Evolutionary conservation across 768 basidiomycete genomes (phyloP).

Genomic region (Mycena metata): DNA sequence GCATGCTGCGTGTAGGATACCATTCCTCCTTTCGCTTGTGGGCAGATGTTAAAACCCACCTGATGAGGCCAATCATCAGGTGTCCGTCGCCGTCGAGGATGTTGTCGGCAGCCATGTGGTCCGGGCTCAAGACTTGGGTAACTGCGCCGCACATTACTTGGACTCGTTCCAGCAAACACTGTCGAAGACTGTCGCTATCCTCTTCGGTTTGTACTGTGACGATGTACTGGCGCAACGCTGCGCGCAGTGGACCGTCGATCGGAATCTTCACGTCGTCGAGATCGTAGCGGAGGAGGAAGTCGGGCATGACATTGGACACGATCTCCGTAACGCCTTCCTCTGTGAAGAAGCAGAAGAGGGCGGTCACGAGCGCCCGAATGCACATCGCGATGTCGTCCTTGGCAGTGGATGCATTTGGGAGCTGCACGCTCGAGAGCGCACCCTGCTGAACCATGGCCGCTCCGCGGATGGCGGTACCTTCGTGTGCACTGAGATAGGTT

Average conservation of each 20-base stretch:
- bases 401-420: conserved; percentile 5
- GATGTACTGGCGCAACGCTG: conserved; percentile 8
- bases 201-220: conserved; percentile 9
- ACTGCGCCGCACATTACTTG: conserved; percentile 7
- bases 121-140: conserved; percentile 7
- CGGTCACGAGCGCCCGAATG: conserved; percentile 5
- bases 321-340: conserved; percentile 5
- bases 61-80: conserved; percentile 5
- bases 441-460: conserved; percentile 8
- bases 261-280: conserved; percentile 5
- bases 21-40: conserved; percentile 8
- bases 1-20: conserved; percentile 8
- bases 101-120: conserved; percentile 3
- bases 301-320: conserved; percentile 8
- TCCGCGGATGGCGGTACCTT: conserved; percentile 6
- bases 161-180: conserved; percentile 6
- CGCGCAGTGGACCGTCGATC: conserved; percentile 1
- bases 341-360: conserved; percentile 7
- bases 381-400: conserved; percentile 5
- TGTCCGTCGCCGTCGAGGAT: conserved; percentile 8
- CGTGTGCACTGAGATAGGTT: conserved; percentile 7
- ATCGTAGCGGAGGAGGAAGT: conserved; percentile 8
- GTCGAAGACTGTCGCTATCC: conserved; percentile 8
- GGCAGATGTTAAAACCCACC: conserved; percentile 8
- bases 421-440: conserved; percentile 7